Conservation (phyloP, 2,329 filamentous ascomycete species). For the Drechslerella dactyloides region DNA sequence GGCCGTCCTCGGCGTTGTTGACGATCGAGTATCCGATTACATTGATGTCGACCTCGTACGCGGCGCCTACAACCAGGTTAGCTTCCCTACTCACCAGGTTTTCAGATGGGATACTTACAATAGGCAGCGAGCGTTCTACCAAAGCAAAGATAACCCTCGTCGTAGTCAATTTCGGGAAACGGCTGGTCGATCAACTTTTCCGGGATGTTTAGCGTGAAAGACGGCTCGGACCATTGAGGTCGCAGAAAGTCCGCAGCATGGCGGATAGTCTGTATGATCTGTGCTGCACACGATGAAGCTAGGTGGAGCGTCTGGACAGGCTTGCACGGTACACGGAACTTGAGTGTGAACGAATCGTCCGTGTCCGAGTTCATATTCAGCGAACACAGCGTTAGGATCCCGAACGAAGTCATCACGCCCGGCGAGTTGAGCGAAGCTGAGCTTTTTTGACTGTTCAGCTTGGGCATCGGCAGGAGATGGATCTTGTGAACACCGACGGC, state of each 20-base stretch:
- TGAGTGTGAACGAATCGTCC: slow-evolving; percentile 72
- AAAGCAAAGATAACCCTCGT: slow-evolving; percentile 68
- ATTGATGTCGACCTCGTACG: slow-evolving; percentile 71
- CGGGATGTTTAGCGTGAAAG: slow-evolving; percentile 69
- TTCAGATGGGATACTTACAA: slow-evolving; percentile 58
- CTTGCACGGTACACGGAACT: slow-evolving; percentile 62
- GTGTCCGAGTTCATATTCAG: slow-evolving; percentile 65
- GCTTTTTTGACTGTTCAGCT: slow-evolving; percentile 64
- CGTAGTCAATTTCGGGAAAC: slow-evolving; percentile 59
- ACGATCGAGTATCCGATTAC: slow-evolving; percentile 71
- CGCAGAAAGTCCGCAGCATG: slow-evolving; percentile 69
- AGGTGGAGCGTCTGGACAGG: slow-evolving; percentile 63
- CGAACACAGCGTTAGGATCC: slow-evolving; percentile 68
- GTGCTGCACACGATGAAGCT: slow-evolving; percentile 69
- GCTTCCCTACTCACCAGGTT: neutral
- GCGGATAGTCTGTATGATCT: slow-evolving; percentile 69
- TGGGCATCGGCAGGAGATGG: slow-evolving; percentile 71
- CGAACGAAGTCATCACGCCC: slow-evolving; percentile 64
- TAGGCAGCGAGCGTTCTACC: slow-evolving; percentile 73
- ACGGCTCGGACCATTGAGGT: slow-evolving; percentile 70
- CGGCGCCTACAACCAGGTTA: slow-evolving; percentile 58
- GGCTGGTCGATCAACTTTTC: slow-evolving; percentile 63
- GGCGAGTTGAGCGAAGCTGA: slow-evolving; percentile 59
- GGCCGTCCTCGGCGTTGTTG: slow-evolving; percentile 69
- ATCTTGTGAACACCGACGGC: slow-evolving; percentile 73